phyloP scores from a whole-genome alignment of 2,329 filamentous ascomycete genomes.

The Tolypocladium album region DNA sequence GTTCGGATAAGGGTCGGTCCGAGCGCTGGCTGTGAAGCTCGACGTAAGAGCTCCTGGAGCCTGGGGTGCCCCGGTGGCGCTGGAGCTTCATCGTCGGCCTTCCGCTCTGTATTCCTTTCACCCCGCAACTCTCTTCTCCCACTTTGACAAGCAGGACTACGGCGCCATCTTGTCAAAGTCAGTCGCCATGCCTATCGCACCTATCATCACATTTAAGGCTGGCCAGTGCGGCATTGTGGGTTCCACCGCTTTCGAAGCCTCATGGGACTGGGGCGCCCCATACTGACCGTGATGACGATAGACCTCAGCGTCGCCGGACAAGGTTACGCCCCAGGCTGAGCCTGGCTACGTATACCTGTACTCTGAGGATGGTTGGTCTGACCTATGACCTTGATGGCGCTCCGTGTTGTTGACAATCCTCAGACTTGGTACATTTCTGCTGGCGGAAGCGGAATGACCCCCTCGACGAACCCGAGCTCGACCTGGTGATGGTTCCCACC shows the following conservation, averaged over 20 bases:
- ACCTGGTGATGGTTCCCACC: conserved; percentile 85
- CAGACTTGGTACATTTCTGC: conserved; percentile 90
- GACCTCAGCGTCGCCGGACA: conserved; percentile 48
- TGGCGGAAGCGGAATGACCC: conserved; percentile 74
- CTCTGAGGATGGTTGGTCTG: conserved; percentile 64
- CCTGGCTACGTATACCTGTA: conserved; percentile 90
- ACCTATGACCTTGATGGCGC: background rate
- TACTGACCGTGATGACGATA: conserved; percentile 12
- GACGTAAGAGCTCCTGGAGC: conserved; percentile 29
- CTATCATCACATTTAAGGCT: conserved; percentile 93
- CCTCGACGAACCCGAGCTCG: conserved; percentile 65
- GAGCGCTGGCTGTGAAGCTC: conserved; percentile 7
- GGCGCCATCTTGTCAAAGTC: background rate
- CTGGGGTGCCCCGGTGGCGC: conserved; percentile 9
- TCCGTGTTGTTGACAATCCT: background rate
- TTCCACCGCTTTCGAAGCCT: conserved; percentile 12
- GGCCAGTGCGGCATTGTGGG: conserved; percentile 77
- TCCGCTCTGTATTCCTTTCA: background rate
- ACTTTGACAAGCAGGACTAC: background rate
- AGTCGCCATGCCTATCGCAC: conserved; percentile 62
- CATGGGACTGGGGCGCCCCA: conserved; percentile 6
- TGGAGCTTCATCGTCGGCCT: conserved; percentile 1
- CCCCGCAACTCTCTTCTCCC: background rate
- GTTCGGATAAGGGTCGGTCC: conserved; percentile 11
- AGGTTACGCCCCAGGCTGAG: conserved; percentile 61